Base-by-base conservation (phyloP, 139 green algal species). In the Trebouxia sp. region DNA sequence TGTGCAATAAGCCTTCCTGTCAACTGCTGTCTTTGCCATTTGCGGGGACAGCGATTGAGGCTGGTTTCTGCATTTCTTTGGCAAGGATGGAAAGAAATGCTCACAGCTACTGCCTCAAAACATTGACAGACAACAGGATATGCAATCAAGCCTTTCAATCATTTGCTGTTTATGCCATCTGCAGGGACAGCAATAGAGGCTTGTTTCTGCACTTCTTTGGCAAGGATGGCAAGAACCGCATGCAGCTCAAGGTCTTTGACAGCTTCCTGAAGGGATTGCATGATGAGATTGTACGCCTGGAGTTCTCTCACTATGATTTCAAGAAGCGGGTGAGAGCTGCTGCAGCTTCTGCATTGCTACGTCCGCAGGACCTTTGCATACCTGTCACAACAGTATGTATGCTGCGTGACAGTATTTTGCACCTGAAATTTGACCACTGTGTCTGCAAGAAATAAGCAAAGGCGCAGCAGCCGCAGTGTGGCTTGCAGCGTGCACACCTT, bases 261-360 rank as follows among this genome's bases (percentile, higher is more conserved):
- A 5, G 56, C n/a, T 95, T 94, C 74, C 76, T 94, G n/a, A 38
- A n/a, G 0, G 47, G 84, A 48, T 81, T 94, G 76, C 85, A 92
- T 28, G 39, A 83, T 10, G 89, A 91, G 83, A 76, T 95, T 30
- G 38, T 92, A 22, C 80, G 85, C 5, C 85, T 97, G 55, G 93
- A 97, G 83, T 97, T 95, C 69, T 32, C 70, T 20, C 88, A 95
- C 81, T 97, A 97, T 69, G 88, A 91, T 45, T 83, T 65, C 38
- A 50, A 58, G 22, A 55, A 67, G 14, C 69, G 78, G 76, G 86
- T 87, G 12, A 20, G 58, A n/a, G n/a, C n/a, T n/a, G n/a, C n/a
- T n/a, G n/a, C n/a, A n/a, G n/a, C n/a, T 11, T 7, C 5, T 84
- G 72, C 82, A 88, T 82, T 82, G 85, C 3, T 76, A 43, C 56